Evolutionary conservation across 2,329 filamentous ascomycete genomes (phyloP).

Genomic region (Penicillium griseofulvum): DNA sequence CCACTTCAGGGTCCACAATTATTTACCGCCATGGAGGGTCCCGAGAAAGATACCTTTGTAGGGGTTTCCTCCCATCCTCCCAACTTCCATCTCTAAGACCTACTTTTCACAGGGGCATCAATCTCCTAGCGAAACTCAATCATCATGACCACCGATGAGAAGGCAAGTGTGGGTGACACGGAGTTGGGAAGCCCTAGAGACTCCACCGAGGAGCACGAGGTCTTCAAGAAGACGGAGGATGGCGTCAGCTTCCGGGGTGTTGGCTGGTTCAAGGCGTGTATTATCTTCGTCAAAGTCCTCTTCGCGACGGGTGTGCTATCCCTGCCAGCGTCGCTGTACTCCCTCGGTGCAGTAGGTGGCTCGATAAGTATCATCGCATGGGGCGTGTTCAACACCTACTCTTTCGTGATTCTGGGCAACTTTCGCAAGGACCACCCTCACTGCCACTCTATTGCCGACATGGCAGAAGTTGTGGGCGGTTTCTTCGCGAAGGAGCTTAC

Average conservation of each 20-base stretch:
- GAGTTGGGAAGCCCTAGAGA: slow-evolving; percentile 1
- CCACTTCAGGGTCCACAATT: background rate
- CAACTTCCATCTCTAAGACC: background rate
- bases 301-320: slow-evolving; percentile 51
- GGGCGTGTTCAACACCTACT: slow-evolving; percentile 48
- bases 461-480: slow-evolving; percentile 56
- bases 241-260: slow-evolving; percentile 51
- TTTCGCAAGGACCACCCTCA: slow-evolving; percentile 49
- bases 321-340: slow-evolving; percentile 47
- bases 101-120: background rate
- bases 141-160: background rate
- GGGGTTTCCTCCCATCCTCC: background rate
- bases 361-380: slow-evolving; percentile 48
- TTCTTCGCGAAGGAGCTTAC: slow-evolving; percentile 50
- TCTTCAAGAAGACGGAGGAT: slow-evolving; percentile 47
- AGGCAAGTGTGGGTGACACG: background rate
- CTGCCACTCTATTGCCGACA: slow-evolving; percentile 56
- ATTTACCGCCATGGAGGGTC: background rate
- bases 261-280: slow-evolving; percentile 48
- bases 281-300: slow-evolving; percentile 49
- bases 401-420: slow-evolving; percentile 48
- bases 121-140: background rate
- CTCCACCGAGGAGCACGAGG: slow-evolving; percentile 31
- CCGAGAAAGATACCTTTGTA: background rate
- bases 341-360: slow-evolving; percentile 48